These are phyloP conservation scores for Chlamydomonas sp. DNA, from an alignment of 139 green algal species.

Conservation along the genomic window DNA sequence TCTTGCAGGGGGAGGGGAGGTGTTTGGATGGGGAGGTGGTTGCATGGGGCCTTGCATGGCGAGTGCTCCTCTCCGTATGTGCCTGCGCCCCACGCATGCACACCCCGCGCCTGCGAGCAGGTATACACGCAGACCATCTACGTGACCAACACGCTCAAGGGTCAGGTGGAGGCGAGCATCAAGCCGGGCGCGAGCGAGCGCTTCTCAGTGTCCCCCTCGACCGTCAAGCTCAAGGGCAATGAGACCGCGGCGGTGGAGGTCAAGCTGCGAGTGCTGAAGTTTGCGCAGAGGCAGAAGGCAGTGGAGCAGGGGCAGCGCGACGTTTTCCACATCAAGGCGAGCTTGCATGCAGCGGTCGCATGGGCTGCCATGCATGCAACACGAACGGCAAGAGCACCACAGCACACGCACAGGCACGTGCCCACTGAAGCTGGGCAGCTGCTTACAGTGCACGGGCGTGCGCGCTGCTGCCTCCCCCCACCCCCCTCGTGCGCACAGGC, in stretches of 20 bases:
- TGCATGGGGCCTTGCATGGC: too few relatives aligned
- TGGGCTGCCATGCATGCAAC: too few relatives aligned
- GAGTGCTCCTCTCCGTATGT: too few relatives aligned
- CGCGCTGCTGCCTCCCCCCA: background rate
- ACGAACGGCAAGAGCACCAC: too few relatives aligned
- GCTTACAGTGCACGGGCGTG: too few relatives aligned
- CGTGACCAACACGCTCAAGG: conserved; percentile 52
- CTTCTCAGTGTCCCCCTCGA: conserved; percentile 45
- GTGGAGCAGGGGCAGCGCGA: conserved; percentile 54
- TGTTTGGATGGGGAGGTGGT: too few relatives aligned
- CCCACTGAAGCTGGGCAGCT: too few relatives aligned
- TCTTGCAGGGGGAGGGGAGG: too few relatives aligned
- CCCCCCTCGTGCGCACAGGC: conserved; percentile 45
- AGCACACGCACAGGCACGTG: too few relatives aligned
- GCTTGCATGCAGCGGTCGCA: too few relatives aligned
- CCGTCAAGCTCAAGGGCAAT: conserved; percentile 35
- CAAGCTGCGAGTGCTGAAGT: conserved; percentile 47
- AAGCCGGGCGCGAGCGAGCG: conserved; percentile 55
- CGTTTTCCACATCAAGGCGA: conserved; percentile 69
- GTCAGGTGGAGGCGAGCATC: conserved; percentile 49
- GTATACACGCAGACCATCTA: conserved; percentile 42
- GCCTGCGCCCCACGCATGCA: too few relatives aligned
- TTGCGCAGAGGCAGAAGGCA: conserved; percentile 51
- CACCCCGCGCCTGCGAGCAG: too few relatives aligned
- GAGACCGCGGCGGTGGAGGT: conserved; percentile 39